Conservation (phyloP, 352 stramenopile genomes). For the Pythium apleroticum region DNA sequence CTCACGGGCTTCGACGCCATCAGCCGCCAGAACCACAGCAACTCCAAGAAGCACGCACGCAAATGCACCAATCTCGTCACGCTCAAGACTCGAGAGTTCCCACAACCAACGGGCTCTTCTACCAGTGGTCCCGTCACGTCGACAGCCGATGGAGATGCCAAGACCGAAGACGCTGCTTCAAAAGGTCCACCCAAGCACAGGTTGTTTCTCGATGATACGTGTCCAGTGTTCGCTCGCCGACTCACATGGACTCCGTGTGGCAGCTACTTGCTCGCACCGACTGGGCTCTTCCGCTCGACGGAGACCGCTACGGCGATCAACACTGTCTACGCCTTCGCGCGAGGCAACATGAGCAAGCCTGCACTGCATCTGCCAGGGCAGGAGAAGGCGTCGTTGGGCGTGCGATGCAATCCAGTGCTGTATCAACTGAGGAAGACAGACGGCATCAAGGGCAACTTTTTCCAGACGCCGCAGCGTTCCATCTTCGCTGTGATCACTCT, state of each 20-base stretch:
- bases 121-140: neutral
- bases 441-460: conserved; percentile 53
- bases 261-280: conserved; percentile 90
- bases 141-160: neutral
- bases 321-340: conserved; percentile 94
- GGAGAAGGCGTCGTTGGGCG: conserved; percentile 91
- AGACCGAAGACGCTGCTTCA: conserved; percentile 4
- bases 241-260: conserved; percentile 93
- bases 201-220: conserved; percentile 94
- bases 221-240: conserved; percentile 93
- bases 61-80: conserved; percentile 80
- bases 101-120: conserved; percentile 5
- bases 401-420: conserved; percentile 93
- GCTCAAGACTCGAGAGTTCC: conserved; percentile 76
- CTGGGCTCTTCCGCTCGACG: conserved; percentile 59
- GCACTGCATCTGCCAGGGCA: conserved; percentile 91
- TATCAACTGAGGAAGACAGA: conserved; percentile 73
- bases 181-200: conserved; percentile 55
- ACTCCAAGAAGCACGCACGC: conserved; percentile 60
- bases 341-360: conserved; percentile 90
- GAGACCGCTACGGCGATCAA: conserved; percentile 48
- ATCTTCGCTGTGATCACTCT: conserved; percentile 95
- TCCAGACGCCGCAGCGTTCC: conserved; percentile 75
- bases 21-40: conserved; percentile 33
- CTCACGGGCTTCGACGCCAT: conserved; percentile 61